Evolutionary conservation across 495 filamentous ascomycete species (phyloP), one percentile per base, ranked within the genome.

Genomic region (Sordaria brevicollis): DNA sequence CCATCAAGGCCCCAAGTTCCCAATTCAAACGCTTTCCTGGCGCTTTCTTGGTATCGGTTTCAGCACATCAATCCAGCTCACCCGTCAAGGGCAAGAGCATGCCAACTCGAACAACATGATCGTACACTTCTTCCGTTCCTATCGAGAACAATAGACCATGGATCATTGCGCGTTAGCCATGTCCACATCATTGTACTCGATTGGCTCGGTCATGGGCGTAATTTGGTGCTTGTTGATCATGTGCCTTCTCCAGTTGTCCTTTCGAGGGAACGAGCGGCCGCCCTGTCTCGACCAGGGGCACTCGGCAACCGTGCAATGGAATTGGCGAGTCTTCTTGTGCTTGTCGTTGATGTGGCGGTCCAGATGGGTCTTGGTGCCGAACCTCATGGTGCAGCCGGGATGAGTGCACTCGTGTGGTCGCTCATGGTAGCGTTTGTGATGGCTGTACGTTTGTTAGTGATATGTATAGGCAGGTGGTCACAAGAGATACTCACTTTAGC

Each of bases 341-440:
- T 81, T 80, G 70, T 85, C 83, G 73, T 85, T 85, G 76, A 84
- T 80, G 74, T 85, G 83, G 7, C 83, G 82, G 65, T 83, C 81
- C 25, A 85, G 76, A 68, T 85, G 83, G 38, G 83, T 85, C 69
- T 84, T 83, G n/a, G 83, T 85, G 66, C 83, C 83, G 67, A 85
- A 85, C 65, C 76, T 77, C 72, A 80, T 82, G 34, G 75, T 75
- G 68, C 83, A 85, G 10, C 76, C 79, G 0, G 74, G 72, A 25
- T 80, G 76, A 7, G 76, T 70, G 70, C 83, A 85, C 66, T 80
- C 79, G 69, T 82, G 83, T 4, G 81, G 81, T 34, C 81, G 79
- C 15, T 83, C 79, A 67, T 85, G 83, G 65, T 85, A 85, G 11
- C 83, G 79, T 25, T 81, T 81, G 71, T 85, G 83, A 65, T 85